Percentiles rank a stretch among this genome's conserved stretches.
These are phyloP conservation scores for Backusella mclennaniae DNA, from an alignment of 192 early-diverging fungal species.

Conservation along the genomic window DNA sequence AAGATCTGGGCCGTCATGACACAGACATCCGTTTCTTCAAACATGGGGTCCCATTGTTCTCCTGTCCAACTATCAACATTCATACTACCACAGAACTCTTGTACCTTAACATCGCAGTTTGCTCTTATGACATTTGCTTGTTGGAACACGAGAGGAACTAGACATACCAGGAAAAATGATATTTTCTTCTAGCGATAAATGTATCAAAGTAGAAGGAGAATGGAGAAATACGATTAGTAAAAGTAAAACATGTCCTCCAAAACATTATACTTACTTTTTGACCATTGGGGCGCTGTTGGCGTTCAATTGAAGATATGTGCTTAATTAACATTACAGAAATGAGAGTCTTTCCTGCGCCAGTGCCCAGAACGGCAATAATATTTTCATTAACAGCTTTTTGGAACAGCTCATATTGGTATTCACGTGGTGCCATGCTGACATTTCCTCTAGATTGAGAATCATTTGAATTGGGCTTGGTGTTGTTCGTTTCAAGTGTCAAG, in stretches of 20 bases:
- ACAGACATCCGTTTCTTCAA: slow-evolving; percentile 62
- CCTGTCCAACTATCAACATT: slow-evolving; percentile 58
- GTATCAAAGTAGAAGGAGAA: not conserved
- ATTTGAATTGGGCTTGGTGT: not conserved
- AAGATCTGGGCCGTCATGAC: slow-evolving; percentile 88
- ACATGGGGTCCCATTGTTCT: slow-evolving; percentile 55
- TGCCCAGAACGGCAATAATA: slow-evolving; percentile 87
- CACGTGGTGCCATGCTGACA: slow-evolving; percentile 48
- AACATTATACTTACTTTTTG: slow-evolving; percentile 30
- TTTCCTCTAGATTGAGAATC: not conserved
- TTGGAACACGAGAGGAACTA: slow-evolving; percentile 83
- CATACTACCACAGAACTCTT: slow-evolving; percentile 63
- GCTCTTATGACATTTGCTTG: slow-evolving; percentile 71
- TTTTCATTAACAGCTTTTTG: slow-evolving; percentile 65
- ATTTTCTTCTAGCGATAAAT: slow-evolving; percentile 39
- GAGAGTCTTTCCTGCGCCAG: slow-evolving; percentile 94
- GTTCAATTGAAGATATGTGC: slow-evolving; percentile 54
- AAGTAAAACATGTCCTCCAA: not conserved
- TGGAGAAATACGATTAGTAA: not conserved
- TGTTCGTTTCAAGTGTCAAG: not conserved
- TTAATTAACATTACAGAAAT: slow-evolving; percentile 84
- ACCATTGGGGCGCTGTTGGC: slow-evolving; percentile 24
- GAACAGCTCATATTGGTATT: slow-evolving; percentile 83
- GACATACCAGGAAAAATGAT: slow-evolving; percentile 78
- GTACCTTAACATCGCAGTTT: slow-evolving; percentile 65